Percentiles rank a stretch among this genome's conserved stretches.
These are phyloP conservation scores for Catenaria anguillulae DNA, from an alignment of 371 early-diverging fungal genomes.

Conservation along the genomic window DNA sequence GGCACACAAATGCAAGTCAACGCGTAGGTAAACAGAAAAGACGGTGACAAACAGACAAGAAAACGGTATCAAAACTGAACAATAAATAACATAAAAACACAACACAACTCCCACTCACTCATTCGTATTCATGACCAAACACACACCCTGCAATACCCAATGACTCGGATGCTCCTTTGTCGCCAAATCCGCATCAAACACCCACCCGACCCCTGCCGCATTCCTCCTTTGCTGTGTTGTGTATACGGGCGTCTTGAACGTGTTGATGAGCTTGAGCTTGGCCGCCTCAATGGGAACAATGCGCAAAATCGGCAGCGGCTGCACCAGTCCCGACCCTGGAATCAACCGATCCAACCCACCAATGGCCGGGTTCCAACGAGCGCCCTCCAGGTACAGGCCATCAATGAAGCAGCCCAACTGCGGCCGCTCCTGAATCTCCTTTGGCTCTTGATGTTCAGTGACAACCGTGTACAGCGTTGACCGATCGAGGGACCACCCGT, in stretches of 20 bases:
- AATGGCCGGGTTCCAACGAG: slow-evolving; percentile 31
- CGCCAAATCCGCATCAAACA: slow-evolving; percentile 40
- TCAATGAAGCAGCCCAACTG: slow-evolving; percentile 33
- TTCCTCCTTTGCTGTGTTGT: slow-evolving; percentile 38
- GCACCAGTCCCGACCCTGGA: slow-evolving; percentile 28
- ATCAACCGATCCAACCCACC: slow-evolving; percentile 24
- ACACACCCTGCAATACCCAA: slow-evolving; percentile 43
- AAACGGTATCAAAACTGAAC: no score
- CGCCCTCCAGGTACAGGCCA: slow-evolving; percentile 40
- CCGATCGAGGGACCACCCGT: slow-evolving; percentile 42
- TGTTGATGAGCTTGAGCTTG: slow-evolving; percentile 35
- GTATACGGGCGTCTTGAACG: slow-evolving; percentile 42
- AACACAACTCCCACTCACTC: no score
- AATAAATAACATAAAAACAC: no score
- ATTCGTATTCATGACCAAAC: slow-evolving; percentile 25
- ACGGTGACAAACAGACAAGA: no score
- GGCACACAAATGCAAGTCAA: no score
- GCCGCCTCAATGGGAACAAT: slow-evolving; percentile 41
- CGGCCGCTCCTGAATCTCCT: slow-evolving; percentile 30
- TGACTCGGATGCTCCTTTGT: slow-evolving; percentile 35
- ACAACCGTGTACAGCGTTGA: slow-evolving; percentile 43
- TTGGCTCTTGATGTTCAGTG: slow-evolving; percentile 27
- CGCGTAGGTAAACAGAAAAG: no score
- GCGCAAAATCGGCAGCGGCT: slow-evolving; percentile 35
- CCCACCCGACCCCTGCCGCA: slow-evolving; percentile 41